A percentile compares a stretch with the other conserved stretches of the same genome.
Conservation (phyloP, 495 filamentous ascomycete genomes). For the Podospora pseudoanserina region DNA sequence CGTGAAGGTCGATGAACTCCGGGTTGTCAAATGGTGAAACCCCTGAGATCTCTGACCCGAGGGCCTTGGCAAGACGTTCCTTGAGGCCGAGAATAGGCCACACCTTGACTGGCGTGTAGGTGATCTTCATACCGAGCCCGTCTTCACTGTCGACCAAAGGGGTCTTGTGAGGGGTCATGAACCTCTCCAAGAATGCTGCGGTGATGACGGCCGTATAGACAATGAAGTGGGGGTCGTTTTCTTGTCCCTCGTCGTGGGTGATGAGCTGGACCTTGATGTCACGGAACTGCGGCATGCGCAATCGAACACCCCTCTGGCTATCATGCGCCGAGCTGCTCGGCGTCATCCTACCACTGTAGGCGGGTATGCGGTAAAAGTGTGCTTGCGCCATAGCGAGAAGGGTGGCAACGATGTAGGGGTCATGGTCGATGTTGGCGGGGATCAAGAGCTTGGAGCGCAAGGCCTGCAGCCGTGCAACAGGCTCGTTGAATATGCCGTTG, state of each 20-base stretch:
- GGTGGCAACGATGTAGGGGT: conserved; percentile 40
- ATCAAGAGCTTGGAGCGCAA: conserved; percentile 38
- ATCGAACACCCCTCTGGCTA: conserved; percentile 11
- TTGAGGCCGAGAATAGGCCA: conserved; percentile 49
- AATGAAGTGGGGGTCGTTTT: conserved; percentile 35
- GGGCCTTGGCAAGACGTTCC: conserved; percentile 44
- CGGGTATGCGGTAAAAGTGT: conserved; percentile 33
- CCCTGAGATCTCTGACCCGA: conserved; percentile 40
- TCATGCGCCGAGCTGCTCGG: conserved; percentile 13
- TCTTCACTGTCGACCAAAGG: conserved; percentile 14
- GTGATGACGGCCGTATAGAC: conserved; percentile 44
- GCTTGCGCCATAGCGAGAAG: conserved; percentile 47
- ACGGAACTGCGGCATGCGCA: conserved; percentile 24
- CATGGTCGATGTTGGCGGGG: conserved; percentile 39
- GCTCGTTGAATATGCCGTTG: conserved; percentile 27
- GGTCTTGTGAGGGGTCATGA: conserved; percentile 35
- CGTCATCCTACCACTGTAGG: conserved; percentile 16
- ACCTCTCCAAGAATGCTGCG: conserved; percentile 36
- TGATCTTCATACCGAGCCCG: conserved; percentile 29
- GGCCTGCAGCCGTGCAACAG: conserved; percentile 35
- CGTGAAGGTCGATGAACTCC: conserved; percentile 36
- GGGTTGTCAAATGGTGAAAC: conserved; percentile 30
- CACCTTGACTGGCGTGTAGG: conserved; percentile 37
- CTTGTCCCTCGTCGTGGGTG: conserved; percentile 34
- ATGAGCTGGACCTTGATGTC: conserved; percentile 42